Percentiles rank a stretch among this genome's conserved stretches.
These are phyloP conservation scores for Pyricularia sp. DNA, from an alignment of 2,329 filamentous ascomycete genomes.

Conservation along the genomic window DNA sequence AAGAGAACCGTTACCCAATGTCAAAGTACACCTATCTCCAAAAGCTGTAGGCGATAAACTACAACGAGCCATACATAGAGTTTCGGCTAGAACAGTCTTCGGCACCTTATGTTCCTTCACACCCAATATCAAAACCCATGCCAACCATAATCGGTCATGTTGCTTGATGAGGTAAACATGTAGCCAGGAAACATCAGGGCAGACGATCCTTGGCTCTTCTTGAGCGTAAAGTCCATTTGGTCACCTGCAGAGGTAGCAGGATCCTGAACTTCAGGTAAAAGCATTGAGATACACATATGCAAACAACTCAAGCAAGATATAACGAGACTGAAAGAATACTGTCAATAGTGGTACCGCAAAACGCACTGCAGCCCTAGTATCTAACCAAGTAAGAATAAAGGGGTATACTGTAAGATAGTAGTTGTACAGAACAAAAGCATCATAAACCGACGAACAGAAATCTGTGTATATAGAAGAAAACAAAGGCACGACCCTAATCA, in stretches of 20 bases:
- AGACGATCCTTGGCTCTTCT: not conserved
- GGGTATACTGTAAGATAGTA: not conserved
- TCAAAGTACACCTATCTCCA: not conserved
- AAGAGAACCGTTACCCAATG: not conserved
- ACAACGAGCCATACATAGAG: too few relatives aligned
- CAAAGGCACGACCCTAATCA: not conserved
- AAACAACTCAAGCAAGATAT: not conserved
- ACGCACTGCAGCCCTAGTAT: not conserved
- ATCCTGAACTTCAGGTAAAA: not conserved
- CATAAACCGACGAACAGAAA: not conserved
- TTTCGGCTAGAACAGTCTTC: too few relatives aligned
- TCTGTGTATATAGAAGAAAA: not conserved
- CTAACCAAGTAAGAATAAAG: conserved; percentile 1
- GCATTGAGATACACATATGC: not conserved
- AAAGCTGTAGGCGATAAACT: not conserved
- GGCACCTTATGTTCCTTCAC: too few relatives aligned
- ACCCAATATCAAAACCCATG: too few relatives aligned
- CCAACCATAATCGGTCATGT: not conserved
- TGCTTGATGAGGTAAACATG: not conserved
- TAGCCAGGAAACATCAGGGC: not conserved
- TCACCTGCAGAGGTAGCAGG: not conserved
- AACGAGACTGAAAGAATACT: not conserved
- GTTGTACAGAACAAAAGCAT: not conserved
- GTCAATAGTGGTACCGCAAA: not conserved
- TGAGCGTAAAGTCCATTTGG: not conserved